A percentile compares a stretch with the other conserved stretches of the same genome.
These are phyloP conservation scores for Scleromitrula shiraiana DNA, from an alignment of 2,329 filamentous ascomycete genomes.

Conservation along the genomic window DNA sequence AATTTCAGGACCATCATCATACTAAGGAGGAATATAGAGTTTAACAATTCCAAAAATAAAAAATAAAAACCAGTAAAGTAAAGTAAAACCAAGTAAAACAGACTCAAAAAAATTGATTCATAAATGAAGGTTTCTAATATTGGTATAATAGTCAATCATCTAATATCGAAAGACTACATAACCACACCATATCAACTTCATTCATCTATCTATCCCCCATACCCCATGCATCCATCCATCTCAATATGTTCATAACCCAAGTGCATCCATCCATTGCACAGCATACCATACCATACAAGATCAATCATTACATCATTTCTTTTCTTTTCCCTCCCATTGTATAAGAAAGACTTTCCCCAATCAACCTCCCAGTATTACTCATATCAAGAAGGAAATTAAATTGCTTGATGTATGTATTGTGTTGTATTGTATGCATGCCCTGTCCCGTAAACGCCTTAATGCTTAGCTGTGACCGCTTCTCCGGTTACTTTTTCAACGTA, in stretches of 20 bases:
- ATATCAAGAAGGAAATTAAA: constrained; percentile 2
- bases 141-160: too few species aligned
- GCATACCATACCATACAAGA: not conserved
- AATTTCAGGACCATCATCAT: too few species aligned
- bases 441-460: constrained; percentile 40
- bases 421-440: not conserved
- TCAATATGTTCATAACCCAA: too few species aligned
- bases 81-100: too few species aligned
- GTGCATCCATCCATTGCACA: too few species aligned
- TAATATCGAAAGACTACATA: not conserved
- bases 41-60: too few species aligned
- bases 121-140: too few species aligned
- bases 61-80: too few species aligned
- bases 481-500: constrained; percentile 61
- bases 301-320: too few species aligned
- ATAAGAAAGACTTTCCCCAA: not conserved
- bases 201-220: not conserved
- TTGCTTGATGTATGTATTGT: constrained; percentile 1
- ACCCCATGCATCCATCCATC: not conserved
- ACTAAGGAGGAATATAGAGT: too few species aligned
- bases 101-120: too few species aligned
- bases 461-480: constrained; percentile 57
- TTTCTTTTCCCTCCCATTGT: not conserved
- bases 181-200: not conserved
- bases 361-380: too few species aligned